phyloP scores from a whole-genome alignment of 1,139 yeast genomes.

The Barnettozyma hawaiiensis region DNA sequence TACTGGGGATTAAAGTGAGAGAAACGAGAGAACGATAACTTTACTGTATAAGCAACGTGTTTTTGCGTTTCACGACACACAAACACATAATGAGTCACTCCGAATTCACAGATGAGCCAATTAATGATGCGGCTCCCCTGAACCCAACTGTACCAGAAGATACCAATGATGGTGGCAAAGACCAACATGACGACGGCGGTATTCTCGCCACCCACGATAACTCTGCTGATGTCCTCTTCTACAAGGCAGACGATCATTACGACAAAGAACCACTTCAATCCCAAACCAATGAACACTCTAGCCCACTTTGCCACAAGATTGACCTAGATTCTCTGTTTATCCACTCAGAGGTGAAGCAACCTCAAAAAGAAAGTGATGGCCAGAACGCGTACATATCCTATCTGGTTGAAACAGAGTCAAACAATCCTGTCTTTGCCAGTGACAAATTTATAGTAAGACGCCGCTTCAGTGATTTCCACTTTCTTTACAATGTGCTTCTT shows the following conservation, averaged over 20 bases:
- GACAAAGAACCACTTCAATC: background rate
- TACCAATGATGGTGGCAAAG: background rate
- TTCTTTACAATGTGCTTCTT: conserved; percentile 64
- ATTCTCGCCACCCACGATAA: background rate
- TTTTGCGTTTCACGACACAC: background rate
- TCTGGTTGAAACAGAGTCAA: conserved; percentile 58
- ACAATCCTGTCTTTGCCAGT: conserved; percentile 39
- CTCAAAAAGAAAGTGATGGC: conserved; percentile 76
- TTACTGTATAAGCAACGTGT: background rate
- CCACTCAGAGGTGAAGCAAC: conserved; percentile 30
- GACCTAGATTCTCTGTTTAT: conserved; percentile 15
- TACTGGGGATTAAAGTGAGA: conserved; percentile 1
- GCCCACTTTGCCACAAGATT: conserved; percentile 1
- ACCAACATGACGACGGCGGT: background rate
- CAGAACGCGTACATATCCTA: conserved; percentile 81
- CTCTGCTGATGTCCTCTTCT: background rate
- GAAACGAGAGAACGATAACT: background rate
- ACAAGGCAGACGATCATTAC: background rate
- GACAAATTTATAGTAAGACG: conserved; percentile 56
- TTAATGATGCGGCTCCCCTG: conserved; percentile 8
- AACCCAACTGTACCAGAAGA: background rate
- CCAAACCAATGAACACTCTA: background rate
- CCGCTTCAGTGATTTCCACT: conserved; percentile 77
- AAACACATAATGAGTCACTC: conserved; percentile 8
- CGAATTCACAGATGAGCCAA: conserved; percentile 21